A percentile compares a stretch with the other conserved stretches of the same genome.
These are phyloP conservation scores for Pythium periplocum DNA, from an alignment of 352 stramenopile species.

Conservation along the genomic window DNA sequence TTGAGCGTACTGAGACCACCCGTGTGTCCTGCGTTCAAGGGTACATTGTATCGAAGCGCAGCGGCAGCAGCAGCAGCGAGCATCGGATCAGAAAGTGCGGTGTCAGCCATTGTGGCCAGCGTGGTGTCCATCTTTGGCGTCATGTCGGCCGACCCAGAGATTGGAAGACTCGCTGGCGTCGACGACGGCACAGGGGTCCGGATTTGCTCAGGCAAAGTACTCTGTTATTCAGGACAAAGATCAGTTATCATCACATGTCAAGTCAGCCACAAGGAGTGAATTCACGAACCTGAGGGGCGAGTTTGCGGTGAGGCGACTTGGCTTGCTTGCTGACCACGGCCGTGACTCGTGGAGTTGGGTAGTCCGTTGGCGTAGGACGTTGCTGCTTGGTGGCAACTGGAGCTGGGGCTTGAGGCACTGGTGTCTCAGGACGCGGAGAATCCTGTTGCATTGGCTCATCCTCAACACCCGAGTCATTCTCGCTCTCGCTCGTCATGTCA, in stretches of 20 bases:
- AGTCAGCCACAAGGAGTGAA: conserved; percentile 1
- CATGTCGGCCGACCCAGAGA: too few relatives aligned
- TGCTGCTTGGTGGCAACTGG: background rate
- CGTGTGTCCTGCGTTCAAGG: too few relatives aligned
- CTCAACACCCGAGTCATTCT: background rate
- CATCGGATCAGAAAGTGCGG: conserved; percentile 3
- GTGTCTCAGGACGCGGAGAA: background rate
- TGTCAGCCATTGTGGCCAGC: background rate
- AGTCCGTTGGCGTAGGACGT: background rate
- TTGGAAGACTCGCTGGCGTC: too few relatives aligned
- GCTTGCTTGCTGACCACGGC: background rate
- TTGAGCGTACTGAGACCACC: conserved; percentile 20
- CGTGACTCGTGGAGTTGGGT: conserved; percentile 2
- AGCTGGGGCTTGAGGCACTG: background rate
- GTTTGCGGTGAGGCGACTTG: background rate
- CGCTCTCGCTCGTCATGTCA: conserved; percentile 2
- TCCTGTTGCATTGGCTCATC: conserved; percentile 1
- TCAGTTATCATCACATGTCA: conserved; percentile 1
- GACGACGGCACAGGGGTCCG: background rate
- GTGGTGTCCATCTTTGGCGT: background rate
- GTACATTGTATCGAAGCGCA: background rate
- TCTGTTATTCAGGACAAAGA: background rate
- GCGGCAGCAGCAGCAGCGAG: conserved; percentile 9
- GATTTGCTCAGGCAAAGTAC: conserved; percentile 1
- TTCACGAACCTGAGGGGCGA: conserved; percentile 2